Base-by-base conservation (phyloP, 345 rosid genomes). In the Alliaria petiolata region DNA sequence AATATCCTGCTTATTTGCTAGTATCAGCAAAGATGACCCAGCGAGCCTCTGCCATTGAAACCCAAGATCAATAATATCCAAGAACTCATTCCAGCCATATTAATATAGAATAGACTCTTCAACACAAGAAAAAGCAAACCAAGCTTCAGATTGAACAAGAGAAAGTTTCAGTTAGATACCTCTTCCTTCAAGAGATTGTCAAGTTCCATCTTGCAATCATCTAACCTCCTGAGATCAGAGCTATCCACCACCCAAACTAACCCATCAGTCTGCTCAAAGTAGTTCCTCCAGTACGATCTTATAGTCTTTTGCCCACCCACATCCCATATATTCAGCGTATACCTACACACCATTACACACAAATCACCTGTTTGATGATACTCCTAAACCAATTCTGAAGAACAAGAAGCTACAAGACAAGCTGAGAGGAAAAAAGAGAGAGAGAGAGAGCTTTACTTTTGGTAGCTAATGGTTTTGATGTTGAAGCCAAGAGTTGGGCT, bases 201-300 rank as follows among this genome's bases (percentile, higher is more conserved):
- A 68, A 91, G 91, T 52, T 95, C 96, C 89, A 85, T 78, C 78
- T 81, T 87, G 79, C 99, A 95, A 74, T 93, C 99, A 83, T 89
- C 91, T 59, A 93, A 71, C 75, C 97, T 86, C 76, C 97, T 82
- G 46, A 91, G 87, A 81, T 95, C 93, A 8, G 95, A 95, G 78
- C 97, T 89, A 78, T 91, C 96, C 9, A 91, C 99, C 13, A 89
- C 97, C 96, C 97, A 91, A 33, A 91, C 89, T 78, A 93, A 79
- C 40, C 99, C 99, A 86, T 95, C 97, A 43, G 96, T 93, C 81
- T 87, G 92, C 83, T 93, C 97, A 78, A 93, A 91, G 82, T 93
- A 89, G 25, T 93, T 93, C 84, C 97, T 87, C 97, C 96, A 93
- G 25, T 91, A 91, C 0, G 96, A 87, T 79, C 98, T 84, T 77